Evolutionary conservation across 164 flowering plant species (phyloP), one percentile per base, ranked within the genome.

Genomic region (Akebia trifoliata): DNA sequence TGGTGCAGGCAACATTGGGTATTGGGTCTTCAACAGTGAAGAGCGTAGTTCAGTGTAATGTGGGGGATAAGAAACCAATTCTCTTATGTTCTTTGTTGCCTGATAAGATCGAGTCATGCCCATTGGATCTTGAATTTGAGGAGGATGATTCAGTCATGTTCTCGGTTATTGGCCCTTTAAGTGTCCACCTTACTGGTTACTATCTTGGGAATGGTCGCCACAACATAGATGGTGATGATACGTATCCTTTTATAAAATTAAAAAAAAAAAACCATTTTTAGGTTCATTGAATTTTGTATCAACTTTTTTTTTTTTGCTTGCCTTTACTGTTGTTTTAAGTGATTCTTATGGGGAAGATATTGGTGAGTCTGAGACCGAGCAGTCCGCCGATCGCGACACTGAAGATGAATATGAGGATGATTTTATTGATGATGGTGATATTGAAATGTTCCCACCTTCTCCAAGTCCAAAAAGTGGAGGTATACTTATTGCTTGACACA

Each of bases 161-260:
- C 74, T 83, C 99, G 2, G 85, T 91, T 43, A 32, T 72, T 59
- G 99, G 99, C 12, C 67, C 82, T 3, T 68, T 73, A 40, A 90
- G 92, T 60, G 75, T 94, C 50, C 91, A 90, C 65, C 90, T 94
- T 29, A 72, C 89, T 63, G 97, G 99, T 17, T 86, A 72, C 64
- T 73, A 79, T 64, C 69, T 63, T 30, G 69, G 63, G 3, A 58
- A 49, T 21, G 68, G 56, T 31, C 80, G 75, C 43, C 18, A 18
- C 47, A 50, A 40, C 49, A 50, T 29, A 11, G 76, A 78, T 61
- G 83, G 72, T 22, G 70, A 69, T 60, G 87, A 77, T 2, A 62
- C 59, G 96, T 87, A 93, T 84, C 85, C 85, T 72, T n/a, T n/a
- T n/a, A n/a, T n/a, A n/a, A n/a, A n/a, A n/a, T n/a, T n/a, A n/a